A percentile compares a stretch with the other conserved stretches of the same genome.
These are phyloP conservation scores for Seiridium unicorne DNA, from an alignment of 2,329 filamentous ascomycete genomes.

Conservation along the genomic window DNA sequence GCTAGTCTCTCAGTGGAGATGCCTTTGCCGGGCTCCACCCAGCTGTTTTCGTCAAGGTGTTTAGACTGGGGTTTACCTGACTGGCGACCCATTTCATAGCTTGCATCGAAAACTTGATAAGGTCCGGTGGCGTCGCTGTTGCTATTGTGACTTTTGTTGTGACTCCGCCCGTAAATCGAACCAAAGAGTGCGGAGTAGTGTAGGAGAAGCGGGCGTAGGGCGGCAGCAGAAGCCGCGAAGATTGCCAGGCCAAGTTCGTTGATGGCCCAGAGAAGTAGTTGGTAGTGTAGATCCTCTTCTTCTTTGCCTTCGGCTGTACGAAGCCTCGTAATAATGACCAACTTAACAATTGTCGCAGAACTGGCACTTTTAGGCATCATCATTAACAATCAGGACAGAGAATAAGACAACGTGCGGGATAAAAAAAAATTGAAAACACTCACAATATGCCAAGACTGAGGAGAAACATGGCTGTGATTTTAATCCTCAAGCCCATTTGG, in stretches of 20 bases:
- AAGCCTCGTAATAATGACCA: constrained; percentile 27
- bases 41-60: no score
- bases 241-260: constrained; percentile 29
- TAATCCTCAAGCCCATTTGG: constrained; percentile 23
- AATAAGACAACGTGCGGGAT: neutral
- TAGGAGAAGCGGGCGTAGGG: constrained; percentile 27
- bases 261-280: constrained; percentile 29
- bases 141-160: neutral
- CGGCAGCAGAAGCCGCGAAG: constrained; percentile 27
- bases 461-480: constrained; percentile 25
- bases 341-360: constrained; percentile 30
- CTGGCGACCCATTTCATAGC: neutral
- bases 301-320: constrained; percentile 16
- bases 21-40: no score
- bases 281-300: constrained; percentile 24
- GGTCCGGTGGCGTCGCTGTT: neutral
- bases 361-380: constrained; percentile 22
- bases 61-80: no score
- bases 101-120: neutral
- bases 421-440: constrained; percentile 6
- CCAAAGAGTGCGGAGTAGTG: constrained; percentile 1
- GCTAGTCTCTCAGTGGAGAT: no score
- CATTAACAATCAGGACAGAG: neutral
- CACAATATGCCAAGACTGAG: constrained; percentile 31
- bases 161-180: neutral